A percentile compares a stretch with the other conserved stretches of the same genome.
phyloP scores from a whole-genome alignment of 306 rosid species.

The Mimosa bimucronata region DNA sequence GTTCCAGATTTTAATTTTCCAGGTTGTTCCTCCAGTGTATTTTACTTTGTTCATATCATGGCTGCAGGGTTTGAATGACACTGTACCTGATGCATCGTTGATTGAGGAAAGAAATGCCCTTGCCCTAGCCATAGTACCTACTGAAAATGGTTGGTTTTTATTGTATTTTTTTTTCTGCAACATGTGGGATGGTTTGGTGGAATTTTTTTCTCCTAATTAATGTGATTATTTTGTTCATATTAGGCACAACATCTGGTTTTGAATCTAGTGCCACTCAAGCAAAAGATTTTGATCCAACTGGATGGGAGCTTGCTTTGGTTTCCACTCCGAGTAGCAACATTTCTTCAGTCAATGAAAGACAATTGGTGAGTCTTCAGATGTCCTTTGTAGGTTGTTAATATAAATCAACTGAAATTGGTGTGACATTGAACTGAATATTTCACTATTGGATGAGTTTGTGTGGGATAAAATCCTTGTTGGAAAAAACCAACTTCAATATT shows the following conservation, averaged over 20 bases:
- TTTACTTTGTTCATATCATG: conserved; percentile 35
- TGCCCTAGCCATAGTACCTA: conserved; percentile 86
- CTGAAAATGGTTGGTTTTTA: conserved; percentile 59
- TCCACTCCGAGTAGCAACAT: conserved; percentile 85
- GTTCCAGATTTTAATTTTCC: conserved; percentile 6
- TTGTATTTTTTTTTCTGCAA: conserved; percentile 30
- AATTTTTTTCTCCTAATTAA: conserved; percentile 33
- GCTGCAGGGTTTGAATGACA: conserved; percentile 79
- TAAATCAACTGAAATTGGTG: conserved; percentile 2
- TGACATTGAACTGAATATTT: neutral
- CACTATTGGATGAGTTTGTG: neutral
- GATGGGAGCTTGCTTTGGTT: conserved; percentile 98
- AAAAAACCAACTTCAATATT: neutral
- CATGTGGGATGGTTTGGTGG: conserved; percentile 28
- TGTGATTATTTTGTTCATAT: conserved; percentile 31
- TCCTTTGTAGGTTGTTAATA: conserved; percentile 14
- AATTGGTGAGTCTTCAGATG: conserved; percentile 70
- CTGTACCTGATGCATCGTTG: conserved; percentile 60
- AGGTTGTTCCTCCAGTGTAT: conserved; percentile 15
- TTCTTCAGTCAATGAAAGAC: conserved; percentile 83
- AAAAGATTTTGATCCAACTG: conserved; percentile 91
- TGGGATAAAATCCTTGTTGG: neutral
- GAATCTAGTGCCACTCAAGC: conserved; percentile 57
- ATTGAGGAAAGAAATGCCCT: conserved; percentile 93
- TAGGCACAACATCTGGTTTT: conserved; percentile 71